A percentile compares a stretch with the other conserved stretches of the same genome.
phyloP scores from a whole-genome alignment of 164 flowering plant species.

The Aristolochia contorta region DNA sequence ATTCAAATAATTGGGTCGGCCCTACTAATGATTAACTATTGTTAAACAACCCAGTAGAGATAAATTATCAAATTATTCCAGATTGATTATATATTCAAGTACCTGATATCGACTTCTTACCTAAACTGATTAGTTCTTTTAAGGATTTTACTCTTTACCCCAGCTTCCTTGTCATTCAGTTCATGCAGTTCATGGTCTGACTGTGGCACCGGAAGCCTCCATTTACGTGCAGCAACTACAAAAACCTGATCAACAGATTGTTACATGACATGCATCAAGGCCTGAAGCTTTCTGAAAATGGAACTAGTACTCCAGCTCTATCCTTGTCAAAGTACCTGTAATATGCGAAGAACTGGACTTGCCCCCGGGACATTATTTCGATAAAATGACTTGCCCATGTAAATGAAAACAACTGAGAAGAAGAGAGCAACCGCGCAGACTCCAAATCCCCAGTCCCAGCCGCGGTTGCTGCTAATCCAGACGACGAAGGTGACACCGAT shows the following conservation, averaged over 20 bases:
- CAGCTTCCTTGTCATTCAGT: constrained; percentile 39
- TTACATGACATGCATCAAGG: neutral
- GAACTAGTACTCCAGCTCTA: too few species aligned
- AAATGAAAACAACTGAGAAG: constrained; percentile 24
- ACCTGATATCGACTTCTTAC: constrained; percentile 9
- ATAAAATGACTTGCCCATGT: constrained; percentile 49
- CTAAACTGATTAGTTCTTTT: constrained; percentile 54
- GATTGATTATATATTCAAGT: neutral
- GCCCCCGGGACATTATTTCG: constrained; percentile 36
- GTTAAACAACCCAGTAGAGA: neutral
- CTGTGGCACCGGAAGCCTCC: constrained; percentile 43
- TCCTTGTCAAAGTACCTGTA: constrained; percentile 31
- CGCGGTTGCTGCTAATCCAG: constrained; percentile 49
- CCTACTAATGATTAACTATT: neutral
- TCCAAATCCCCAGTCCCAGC: constrained; percentile 65
- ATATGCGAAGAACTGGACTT: constrained; percentile 47
- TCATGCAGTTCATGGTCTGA: constrained; percentile 36
- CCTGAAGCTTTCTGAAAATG: neutral
- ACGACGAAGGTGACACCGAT: constrained; percentile 59
- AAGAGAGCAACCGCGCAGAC: constrained; percentile 36
- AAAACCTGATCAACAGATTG: constrained; percentile 32
- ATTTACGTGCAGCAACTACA: constrained; percentile 44
- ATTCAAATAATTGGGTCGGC: neutral
- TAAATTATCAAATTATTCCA: neutral
- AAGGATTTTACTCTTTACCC: constrained; percentile 27